Evolutionary conservation across 805 yeast genomes (phyloP).

Genomic region (Saturnispora gosingensis): DNA sequence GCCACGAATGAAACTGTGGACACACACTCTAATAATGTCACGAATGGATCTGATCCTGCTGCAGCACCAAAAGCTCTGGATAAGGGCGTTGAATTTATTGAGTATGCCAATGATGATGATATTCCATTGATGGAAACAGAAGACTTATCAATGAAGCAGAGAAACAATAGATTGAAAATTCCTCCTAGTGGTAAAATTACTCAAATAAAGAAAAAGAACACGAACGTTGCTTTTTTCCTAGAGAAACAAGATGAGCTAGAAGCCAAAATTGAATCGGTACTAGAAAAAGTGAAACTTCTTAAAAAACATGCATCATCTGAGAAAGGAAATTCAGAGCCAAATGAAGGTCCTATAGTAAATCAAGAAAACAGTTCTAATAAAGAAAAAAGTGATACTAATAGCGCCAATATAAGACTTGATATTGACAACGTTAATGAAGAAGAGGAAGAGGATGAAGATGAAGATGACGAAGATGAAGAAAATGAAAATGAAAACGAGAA

Average conservation of each 20-base stretch:
- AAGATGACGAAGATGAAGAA: constrained; percentile 24
- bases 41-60: background rate
- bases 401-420: constrained; percentile 21
- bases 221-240: constrained; percentile 46
- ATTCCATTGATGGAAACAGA: constrained; percentile 71
- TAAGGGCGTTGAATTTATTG: constrained; percentile 13
- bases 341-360: background rate
- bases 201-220: constrained; percentile 53
- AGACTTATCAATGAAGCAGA: constrained; percentile 69
- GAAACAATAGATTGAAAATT: constrained; percentile 65
- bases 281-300: background rate
- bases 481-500: constrained; percentile 25
- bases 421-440: constrained; percentile 24
- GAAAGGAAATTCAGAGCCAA: background rate
- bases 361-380: background rate
- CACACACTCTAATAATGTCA: background rate
- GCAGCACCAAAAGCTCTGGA: background rate
- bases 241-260: constrained; percentile 27
- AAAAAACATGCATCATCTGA: background rate
- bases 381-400: constrained; percentile 44
- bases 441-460: constrained; percentile 24
- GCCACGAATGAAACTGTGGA: background rate
- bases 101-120: constrained; percentile 28
- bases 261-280: constrained; percentile 1
- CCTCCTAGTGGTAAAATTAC: constrained; percentile 88